Base-by-base conservation (phyloP, 768 basidiomycete genomes). In the Phallus indusiatus region DNA sequence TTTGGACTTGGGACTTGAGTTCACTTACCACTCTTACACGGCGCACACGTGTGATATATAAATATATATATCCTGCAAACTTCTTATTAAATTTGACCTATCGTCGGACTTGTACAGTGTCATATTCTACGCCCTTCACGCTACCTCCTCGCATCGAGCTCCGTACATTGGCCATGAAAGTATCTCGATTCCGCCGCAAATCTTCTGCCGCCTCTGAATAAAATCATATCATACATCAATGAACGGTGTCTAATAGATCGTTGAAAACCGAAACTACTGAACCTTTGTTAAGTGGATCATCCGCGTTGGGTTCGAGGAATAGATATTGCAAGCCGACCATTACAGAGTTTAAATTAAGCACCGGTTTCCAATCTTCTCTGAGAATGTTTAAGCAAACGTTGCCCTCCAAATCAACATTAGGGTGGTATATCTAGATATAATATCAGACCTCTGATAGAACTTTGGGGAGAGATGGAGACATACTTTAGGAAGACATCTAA, bases 321-420 rank as follows among this genome's bases (percentile, higher is more conserved):
- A 99, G 81, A 69, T 97, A 99, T 71, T 99, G 96, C 59, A 99
- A 73, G 36, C 96, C 96, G 61, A 98, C 91, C 92, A 98, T 95
- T 63, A 99, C 92, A 33, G 94, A 91, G 70, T 94, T 97, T 55
- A 99, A 78, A 72, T 97, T 98, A 48, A 99, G 77, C 2, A 99
- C 96, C 5, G 96, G 96, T 69, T 99, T 99, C 96, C 96, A 99
- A 74, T 99, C 96, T 76, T 99, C 96, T 70, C 96, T 84, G 60
- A 98, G 81, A 70, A 98, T 97, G 74, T 98, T 98, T 66, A 99
- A 72, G 76, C 96, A 99, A 50, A 99, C 95, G 65, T 98, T 98
- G 49, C 96, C 96, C 69, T 97, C 93, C 37, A 96, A 81, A 72
- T 99, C 96, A 55, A 99, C 87, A 68, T 99, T 99, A 0, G 96